These are phyloP conservation scores for Chalaropsis ovoidea DNA, from an alignment of 2,329 filamentous ascomycete species.

Conservation along the genomic window DNA sequence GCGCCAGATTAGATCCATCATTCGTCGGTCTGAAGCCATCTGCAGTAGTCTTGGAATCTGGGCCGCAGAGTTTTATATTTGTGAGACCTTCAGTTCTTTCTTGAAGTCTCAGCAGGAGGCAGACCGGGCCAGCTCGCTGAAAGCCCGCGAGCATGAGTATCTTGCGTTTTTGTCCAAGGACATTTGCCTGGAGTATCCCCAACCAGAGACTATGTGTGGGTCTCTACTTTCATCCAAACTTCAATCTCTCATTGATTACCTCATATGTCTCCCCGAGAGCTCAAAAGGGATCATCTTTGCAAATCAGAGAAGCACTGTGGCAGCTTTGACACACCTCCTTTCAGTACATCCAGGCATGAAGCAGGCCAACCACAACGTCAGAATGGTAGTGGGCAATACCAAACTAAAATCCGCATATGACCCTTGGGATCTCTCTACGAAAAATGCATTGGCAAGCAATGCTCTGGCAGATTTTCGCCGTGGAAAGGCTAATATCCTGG, in stretches of 20 bases:
- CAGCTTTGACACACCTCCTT: slow-evolving; percentile 50
- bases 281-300: slow-evolving; percentile 57
- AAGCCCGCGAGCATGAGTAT: slow-evolving; percentile 45
- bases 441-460: slow-evolving; percentile 31
- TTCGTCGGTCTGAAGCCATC: slow-evolving; percentile 42
- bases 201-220: slow-evolving; percentile 26
- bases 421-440: slow-evolving; percentile 34
- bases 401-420: slow-evolving; percentile 33
- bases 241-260: slow-evolving; percentile 41
- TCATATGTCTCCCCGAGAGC: slow-evolving; percentile 29
- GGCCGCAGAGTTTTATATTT: slow-evolving; percentile 58
- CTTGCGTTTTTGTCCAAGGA: slow-evolving; percentile 40
- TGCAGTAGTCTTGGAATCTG: slow-evolving; percentile 53
- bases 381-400: slow-evolving; percentile 47
- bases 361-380: slow-evolving; percentile 39
- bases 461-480: slow-evolving; percentile 42
- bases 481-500: slow-evolving; percentile 46
- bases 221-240: slow-evolving; percentile 48
- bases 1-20: slow-evolving; percentile 47
- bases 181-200: slow-evolving; percentile 30
- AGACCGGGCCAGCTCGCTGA: slow-evolving; percentile 31
- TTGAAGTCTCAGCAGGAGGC: slow-evolving; percentile 27
- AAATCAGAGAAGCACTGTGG: slow-evolving; percentile 50
- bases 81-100: slow-evolving; percentile 35
- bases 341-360: slow-evolving; percentile 40